Conservation (phyloP, 2,329 filamentous ascomycete genomes). For the Pseudogymnoascus sp. region DNA sequence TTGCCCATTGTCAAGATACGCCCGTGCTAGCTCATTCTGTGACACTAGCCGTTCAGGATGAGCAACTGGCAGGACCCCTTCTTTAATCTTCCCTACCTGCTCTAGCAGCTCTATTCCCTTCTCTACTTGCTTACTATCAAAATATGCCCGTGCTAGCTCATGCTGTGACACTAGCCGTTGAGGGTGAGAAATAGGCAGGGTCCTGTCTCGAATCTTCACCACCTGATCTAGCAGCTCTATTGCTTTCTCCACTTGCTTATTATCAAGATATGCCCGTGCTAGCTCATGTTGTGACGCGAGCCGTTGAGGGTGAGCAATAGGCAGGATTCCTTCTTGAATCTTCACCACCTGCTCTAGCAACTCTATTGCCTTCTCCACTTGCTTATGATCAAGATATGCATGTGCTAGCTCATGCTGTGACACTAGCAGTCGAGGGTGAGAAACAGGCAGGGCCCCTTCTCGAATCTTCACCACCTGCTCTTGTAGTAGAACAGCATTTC, state of each 20-base stretch:
- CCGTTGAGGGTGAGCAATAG: not conserved
- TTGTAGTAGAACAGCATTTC: not conserved
- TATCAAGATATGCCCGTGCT: not conserved
- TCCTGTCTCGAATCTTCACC: not conserved
- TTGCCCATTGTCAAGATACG: too few relatives aligned
- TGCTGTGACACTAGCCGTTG: constrained; percentile 11
- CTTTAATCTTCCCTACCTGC: constrained; percentile 10
- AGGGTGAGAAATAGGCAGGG: not conserved
- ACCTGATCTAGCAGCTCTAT: not conserved
- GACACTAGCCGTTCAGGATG: too few relatives aligned
- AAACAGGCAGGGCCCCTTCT: not conserved
- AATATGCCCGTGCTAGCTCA: constrained; percentile 9
- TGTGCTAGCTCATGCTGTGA: not conserved
- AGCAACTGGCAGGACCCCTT: not conserved
- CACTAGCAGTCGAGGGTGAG: rapidly evolving
- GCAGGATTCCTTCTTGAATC: not conserved
- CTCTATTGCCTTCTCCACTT: constrained; percentile 8
- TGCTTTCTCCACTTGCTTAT: not conserved
- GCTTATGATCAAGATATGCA: not conserved
- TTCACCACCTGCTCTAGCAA: constrained; percentile 8
- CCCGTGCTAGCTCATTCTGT: too few relatives aligned
- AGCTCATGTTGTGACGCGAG: not conserved
- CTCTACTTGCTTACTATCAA: not conserved
- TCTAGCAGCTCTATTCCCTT: constrained; percentile 12
- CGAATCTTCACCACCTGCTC: not conserved